These are phyloP conservation scores for Boeremia exigua DNA, from an alignment of 2,329 filamentous ascomycete genomes.

Conservation along the genomic window DNA sequence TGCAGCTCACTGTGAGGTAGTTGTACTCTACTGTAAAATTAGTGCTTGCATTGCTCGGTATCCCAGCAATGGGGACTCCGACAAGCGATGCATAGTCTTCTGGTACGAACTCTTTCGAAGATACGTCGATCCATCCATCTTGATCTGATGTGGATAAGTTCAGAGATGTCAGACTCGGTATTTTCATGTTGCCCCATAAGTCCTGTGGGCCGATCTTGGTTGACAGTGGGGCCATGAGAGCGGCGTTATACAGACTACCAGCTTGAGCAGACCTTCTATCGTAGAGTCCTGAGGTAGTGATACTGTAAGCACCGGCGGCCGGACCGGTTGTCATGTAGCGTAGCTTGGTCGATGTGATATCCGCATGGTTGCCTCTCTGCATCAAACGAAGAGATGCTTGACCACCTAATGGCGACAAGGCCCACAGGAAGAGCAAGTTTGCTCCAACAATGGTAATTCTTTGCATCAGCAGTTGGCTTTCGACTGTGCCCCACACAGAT, in stretches of 20 bases:
- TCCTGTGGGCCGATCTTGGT: conserved; percentile 36
- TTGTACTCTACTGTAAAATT: neutral
- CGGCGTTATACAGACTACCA: conserved; percentile 33
- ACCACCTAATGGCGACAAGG: conserved; percentile 46
- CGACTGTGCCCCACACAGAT: conserved; percentile 46
- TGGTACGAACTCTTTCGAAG: conserved; percentile 13
- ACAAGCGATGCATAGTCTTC: conserved; percentile 40
- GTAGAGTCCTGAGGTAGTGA: neutral
- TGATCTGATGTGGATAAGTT: too few relatives aligned
- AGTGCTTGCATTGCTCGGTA: neutral
- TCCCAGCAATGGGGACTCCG: conserved; percentile 28
- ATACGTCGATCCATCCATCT: conserved; percentile 12
- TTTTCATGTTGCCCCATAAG: conserved; percentile 46
- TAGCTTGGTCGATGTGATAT: too few relatives aligned
- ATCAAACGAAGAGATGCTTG: conserved; percentile 46
- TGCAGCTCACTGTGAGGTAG: neutral
- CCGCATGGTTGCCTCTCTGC: conserved; percentile 5
- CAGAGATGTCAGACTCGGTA: conserved; percentile 17
- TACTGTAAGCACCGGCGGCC: conserved; percentile 1
- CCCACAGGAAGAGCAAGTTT: conserved; percentile 44
- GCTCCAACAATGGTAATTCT: conserved; percentile 39
- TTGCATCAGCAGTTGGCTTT: conserved; percentile 42
- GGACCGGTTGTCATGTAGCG: conserved; percentile 15
- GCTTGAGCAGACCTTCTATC: conserved; percentile 26
- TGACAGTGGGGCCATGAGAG: conserved; percentile 28